These are phyloP conservation scores for Suillus paluster DNA, from an alignment of 768 basidiomycete genomes.

Conservation along the genomic window DNA sequence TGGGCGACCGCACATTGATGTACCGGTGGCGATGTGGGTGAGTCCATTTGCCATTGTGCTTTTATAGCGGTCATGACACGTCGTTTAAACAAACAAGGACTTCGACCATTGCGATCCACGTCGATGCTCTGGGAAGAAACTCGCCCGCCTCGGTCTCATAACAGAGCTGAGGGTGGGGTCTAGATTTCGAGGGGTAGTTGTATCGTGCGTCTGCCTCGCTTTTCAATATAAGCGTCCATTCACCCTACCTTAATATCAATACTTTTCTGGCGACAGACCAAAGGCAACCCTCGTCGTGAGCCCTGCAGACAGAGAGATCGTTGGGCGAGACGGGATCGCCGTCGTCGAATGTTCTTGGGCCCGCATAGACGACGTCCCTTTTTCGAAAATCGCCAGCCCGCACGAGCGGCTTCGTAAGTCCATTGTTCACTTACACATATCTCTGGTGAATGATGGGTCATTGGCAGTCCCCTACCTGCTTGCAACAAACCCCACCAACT, in stretches of 20 bases:
- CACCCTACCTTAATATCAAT: not conserved
- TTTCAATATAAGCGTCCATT: not conserved
- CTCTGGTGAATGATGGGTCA: not conserved
- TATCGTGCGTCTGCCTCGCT: slow-evolving; percentile 71
- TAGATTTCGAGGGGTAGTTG: slow-evolving; percentile 88
- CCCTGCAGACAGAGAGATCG: slow-evolving; percentile 82
- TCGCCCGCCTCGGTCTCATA: slow-evolving; percentile 84
- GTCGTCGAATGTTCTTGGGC: slow-evolving; percentile 99
- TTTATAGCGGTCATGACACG: not conserved
- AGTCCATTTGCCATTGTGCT: slow-evolving; percentile 35
- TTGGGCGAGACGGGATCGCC: slow-evolving; percentile 77
- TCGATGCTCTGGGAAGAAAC: slow-evolving; percentile 86
- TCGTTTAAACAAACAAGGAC: slow-evolving; percentile 56
- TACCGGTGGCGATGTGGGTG: slow-evolving; percentile 98
- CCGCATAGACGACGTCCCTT: slow-evolving; percentile 91
- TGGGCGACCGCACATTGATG: slow-evolving; percentile 43
- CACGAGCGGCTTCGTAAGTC: slow-evolving; percentile 86
- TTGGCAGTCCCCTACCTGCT: slow-evolving; percentile 88
- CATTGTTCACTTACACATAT: not conserved
- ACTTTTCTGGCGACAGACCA: slow-evolving; percentile 54
- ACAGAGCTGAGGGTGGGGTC: slow-evolving; percentile 82
- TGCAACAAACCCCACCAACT: slow-evolving; percentile 97
- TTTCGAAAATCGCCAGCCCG: slow-evolving; percentile 90
- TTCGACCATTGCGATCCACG: slow-evolving; percentile 98
- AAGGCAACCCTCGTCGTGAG: slow-evolving; percentile 80